A percentile compares a stretch with the other conserved stretches of the same genome.
Evolutionary conservation across 169 alveolate genomes (phyloP).

Genomic region (Perkinsus marinus): DNA sequence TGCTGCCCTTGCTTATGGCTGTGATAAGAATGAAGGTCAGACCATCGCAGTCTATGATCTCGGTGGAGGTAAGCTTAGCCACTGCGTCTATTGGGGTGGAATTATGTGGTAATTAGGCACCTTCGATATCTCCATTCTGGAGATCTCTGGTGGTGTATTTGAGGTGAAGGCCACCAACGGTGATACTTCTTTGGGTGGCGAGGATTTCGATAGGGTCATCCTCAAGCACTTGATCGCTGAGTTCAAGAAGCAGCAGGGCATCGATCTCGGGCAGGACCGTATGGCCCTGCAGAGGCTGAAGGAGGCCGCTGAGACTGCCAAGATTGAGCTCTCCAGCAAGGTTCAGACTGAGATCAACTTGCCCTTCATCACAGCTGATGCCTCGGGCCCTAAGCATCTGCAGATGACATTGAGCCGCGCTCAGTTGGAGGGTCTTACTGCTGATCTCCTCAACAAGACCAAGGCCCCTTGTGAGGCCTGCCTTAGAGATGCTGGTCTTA

Average conservation of each 20-base stretch:
- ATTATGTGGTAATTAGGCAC: conserved; percentile 71
- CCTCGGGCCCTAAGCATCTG: conserved; percentile 92
- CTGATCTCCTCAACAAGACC: conserved; percentile 73
- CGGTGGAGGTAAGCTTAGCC: conserved; percentile 53
- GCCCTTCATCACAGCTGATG: conserved; percentile 97
- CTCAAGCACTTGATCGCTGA: conserved; percentile 79
- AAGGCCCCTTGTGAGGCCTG: conserved; percentile 88
- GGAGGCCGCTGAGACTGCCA: conserved; percentile 97
- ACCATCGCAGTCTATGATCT: conserved; percentile 77
- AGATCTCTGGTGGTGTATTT: conserved; percentile 92
- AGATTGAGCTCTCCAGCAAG: conserved; percentile 85
- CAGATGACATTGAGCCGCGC: conserved; percentile 87
- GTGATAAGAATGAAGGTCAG: conserved; percentile 86
- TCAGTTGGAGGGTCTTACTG: conserved; percentile 73
- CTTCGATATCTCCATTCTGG: conserved; percentile 93
- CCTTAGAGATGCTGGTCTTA: conserved; percentile 81
- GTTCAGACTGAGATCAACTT: conserved; percentile 84
- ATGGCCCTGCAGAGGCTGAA: conserved; percentile 91
- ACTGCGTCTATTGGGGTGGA: conserved; percentile 30
- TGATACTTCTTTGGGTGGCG: conserved; percentile 98
- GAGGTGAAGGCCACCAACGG: conserved; percentile 98
- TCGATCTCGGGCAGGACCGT: conserved; percentile 85
- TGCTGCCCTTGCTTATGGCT: conserved; percentile 97
- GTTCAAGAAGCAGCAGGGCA: conserved; percentile 84
- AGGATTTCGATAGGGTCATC: conserved; percentile 90